Evolutionary conservation across 2,329 filamentous ascomycete species (phyloP).

Genomic region (Trichoderma polysporum): DNA sequence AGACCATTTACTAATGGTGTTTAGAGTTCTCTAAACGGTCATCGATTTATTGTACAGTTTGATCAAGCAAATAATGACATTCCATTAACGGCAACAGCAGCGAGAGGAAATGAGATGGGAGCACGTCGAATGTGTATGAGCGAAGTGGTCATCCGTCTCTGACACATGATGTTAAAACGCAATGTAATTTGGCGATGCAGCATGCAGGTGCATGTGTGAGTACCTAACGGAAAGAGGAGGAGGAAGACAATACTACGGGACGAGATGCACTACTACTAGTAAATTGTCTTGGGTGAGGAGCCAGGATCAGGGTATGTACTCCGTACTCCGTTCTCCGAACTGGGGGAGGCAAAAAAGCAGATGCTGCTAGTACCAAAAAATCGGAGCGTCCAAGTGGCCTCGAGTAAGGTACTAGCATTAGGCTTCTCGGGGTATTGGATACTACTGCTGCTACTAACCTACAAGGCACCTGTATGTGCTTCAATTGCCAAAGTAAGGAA

Average conservation of each 20-base stretch:
- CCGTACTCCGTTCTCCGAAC: neutral
- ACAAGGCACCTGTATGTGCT: neutral
- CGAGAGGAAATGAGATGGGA: neutral
- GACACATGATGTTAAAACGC: slow-evolving; percentile 12
- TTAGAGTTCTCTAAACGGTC: slow-evolving; percentile 9
- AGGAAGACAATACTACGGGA: slow-evolving; percentile 2
- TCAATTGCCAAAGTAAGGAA: neutral
- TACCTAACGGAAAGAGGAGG: neutral
- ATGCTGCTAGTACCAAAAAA: neutral
- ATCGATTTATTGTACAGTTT: neutral
- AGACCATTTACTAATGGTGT: slow-evolving; percentile 7
- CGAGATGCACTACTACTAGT: neutral
- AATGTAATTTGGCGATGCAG: slow-evolving; percentile 3
- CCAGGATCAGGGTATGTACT: slow-evolving; percentile 1
- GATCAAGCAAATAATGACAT: neutral
- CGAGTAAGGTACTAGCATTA: neutral
- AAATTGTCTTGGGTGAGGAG: neutral
- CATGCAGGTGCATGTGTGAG: slow-evolving; percentile 5
- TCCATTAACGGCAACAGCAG: neutral
- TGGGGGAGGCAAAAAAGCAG: neutral
- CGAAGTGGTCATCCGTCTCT: slow-evolving; percentile 1
- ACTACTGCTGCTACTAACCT: neutral
- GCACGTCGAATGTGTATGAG: neutral
- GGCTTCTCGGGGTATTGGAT: neutral
- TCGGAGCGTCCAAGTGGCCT: neutral